Base-by-base conservation (phyloP, 306 rosid species). In the Cicer pinnatifidum region DNA sequence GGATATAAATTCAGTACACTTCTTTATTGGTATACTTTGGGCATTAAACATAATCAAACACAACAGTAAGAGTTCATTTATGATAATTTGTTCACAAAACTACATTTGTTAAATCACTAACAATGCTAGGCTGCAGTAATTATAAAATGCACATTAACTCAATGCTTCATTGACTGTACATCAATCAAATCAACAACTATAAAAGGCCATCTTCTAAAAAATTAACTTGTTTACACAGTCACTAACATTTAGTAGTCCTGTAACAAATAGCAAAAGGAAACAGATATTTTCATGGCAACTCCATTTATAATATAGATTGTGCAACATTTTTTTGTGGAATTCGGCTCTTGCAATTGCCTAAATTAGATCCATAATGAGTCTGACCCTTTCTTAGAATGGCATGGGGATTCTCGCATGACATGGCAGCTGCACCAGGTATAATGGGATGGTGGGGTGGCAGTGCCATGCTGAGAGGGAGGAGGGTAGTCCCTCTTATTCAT, bases 1-100 rank as follows among this genome's bases (percentile, higher is more conserved):
- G 12, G 23, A 62, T 50, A 76, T 67, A 54, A 75, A 5, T 64
- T 81, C 40, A 75, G 79, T 60, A 53, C 70, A 61, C 52, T 60
- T 72, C 65, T 59, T 58, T 11, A 51, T 33, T 0, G 52, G 45
- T 20, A 44, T 19, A 16, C 35, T 41, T 61, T 28, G 17, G 52
- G 37, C 60, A 56, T 53, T 38, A 40, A 57, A 48, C 53, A 35
- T 60, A 48, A 78, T 69, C 59, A 54, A 54, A 78, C 71, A 78
- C 10, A 6, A 70, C 41, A 40, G 69, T 15, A 37, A 28, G 28
- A 23, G 61, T 39, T 40, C 28, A 62, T 10, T 41, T 38, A 15
- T 46, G 41, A 68, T 52, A 11, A 68, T n/a, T 45, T 62, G 46
- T 61, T 67, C 13, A 69, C 37, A 67, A 8, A 47, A 47, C 4